These are phyloP conservation scores for Trametes gibbosa DNA, from an alignment of 768 basidiomycete species.

Conservation along the genomic window DNA sequence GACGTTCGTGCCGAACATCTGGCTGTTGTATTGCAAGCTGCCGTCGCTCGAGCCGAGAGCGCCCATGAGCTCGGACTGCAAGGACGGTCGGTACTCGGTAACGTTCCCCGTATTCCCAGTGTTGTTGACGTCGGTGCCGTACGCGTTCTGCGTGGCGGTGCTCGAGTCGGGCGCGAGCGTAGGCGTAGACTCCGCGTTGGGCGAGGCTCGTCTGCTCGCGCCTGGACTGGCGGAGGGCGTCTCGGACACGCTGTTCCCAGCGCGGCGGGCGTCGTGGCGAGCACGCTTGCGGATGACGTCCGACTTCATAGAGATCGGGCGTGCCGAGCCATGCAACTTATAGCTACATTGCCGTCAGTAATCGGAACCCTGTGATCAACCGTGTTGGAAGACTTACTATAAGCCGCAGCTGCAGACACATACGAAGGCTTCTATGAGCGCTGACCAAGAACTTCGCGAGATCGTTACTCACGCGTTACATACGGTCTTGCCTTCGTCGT, in stretches of 20 bases:
- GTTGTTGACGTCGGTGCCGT: constrained; percentile 19
- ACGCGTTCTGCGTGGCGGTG: constrained; percentile 51
- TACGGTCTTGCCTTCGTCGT: constrained; percentile 87
- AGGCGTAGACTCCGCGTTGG: constrained; percentile 53
- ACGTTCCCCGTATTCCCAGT: constrained; percentile 34
- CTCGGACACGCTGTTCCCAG: constrained; percentile 50
- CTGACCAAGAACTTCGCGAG: constrained; percentile 9
- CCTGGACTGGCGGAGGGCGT: constrained; percentile 77
- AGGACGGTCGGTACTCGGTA: constrained; percentile 35
- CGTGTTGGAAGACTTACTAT: constrained; percentile 46
- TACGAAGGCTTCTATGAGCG: constrained; percentile 17
- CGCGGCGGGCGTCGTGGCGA: constrained; percentile 70
- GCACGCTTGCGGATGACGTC: constrained; percentile 88
- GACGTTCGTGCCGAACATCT: constrained; percentile 36
- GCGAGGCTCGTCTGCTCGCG: constrained; percentile 71
- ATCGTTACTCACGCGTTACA: constrained; percentile 74
- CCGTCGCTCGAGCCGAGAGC: constrained; percentile 37
- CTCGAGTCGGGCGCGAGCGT: constrained; percentile 65
- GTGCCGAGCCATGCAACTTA: constrained; percentile 81
- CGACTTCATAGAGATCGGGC: constrained; percentile 89
- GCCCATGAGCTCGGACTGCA: constrained; percentile 52
- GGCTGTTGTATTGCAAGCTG: constrained; percentile 20
- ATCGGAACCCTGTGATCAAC: not conserved
- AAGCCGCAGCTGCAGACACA: constrained; percentile 60
- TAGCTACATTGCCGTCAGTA: constrained; percentile 40